Evolutionary conservation across 2,329 filamentous ascomycete species (phyloP).

Genomic region (Aspergillus quadricinctus): DNA sequence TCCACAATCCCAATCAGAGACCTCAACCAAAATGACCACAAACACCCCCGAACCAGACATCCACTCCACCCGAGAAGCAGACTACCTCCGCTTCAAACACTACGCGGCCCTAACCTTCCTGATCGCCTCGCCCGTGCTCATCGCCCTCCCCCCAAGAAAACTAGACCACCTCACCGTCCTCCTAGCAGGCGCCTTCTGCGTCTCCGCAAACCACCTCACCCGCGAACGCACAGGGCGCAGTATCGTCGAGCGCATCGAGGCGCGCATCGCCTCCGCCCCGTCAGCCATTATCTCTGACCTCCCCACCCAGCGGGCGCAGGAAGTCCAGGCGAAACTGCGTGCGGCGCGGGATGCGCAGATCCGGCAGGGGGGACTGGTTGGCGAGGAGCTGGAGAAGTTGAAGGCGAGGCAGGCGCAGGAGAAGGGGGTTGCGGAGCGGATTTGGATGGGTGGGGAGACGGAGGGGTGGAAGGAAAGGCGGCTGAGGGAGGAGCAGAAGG

Average conservation of each 20-base stretch:
- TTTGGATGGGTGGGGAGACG: constrained; percentile 41
- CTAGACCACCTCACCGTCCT: constrained; percentile 36
- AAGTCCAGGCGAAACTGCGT: constrained; percentile 29
- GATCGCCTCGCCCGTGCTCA: constrained; percentile 27
- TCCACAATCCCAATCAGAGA: not conserved
- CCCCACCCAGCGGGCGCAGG: constrained; percentile 30
- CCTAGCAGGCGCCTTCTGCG: constrained; percentile 34
- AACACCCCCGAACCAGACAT: constrained; percentile 4
- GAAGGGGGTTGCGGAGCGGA: constrained; percentile 24
- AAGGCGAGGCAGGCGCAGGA: constrained; percentile 27
- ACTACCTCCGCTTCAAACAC: constrained; percentile 39
- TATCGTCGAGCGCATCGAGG: constrained; percentile 30
- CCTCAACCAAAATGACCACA: constrained; percentile 5
- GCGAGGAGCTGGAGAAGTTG: constrained; percentile 32
- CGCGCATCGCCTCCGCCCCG: constrained; percentile 20
- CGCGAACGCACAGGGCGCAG: constrained; percentile 34
- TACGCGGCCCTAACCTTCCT: constrained; percentile 38
- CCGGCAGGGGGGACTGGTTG: constrained; percentile 12
- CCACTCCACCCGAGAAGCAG: constrained; percentile 25
- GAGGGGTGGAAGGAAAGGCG: constrained; percentile 43
- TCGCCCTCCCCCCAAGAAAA: constrained; percentile 36
- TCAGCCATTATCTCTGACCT: constrained; percentile 15
- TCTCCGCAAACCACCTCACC: constrained; percentile 37
- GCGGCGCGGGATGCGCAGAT: constrained; percentile 26
- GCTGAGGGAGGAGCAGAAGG: constrained; percentile 40